phyloP scores from a whole-genome alignment of 2,329 filamentous ascomycete species.

The Claviceps digitariae region DNA sequence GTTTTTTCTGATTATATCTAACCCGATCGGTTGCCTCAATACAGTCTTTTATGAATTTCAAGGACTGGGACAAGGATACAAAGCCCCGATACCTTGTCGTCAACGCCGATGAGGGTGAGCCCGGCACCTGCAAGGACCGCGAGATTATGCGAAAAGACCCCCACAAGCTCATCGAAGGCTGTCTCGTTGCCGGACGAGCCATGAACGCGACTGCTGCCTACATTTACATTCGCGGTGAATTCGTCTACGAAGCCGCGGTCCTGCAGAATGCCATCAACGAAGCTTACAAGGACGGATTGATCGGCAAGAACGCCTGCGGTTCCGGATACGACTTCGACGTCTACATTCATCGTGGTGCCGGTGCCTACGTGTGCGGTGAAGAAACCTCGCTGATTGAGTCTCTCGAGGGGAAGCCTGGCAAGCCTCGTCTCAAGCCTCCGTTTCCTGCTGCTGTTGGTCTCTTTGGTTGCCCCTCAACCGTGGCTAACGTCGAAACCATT shows the following conservation, averaged over 20 bases:
- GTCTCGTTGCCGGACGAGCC: slow-evolving; percentile 84
- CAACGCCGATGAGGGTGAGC: slow-evolving; percentile 97
- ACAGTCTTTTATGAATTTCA: slow-evolving; percentile 99
- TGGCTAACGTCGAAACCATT: slow-evolving; percentile 95
- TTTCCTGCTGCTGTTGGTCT: slow-evolving; percentile 96
- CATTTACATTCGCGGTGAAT: slow-evolving; percentile 98
- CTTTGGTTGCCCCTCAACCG: slow-evolving; percentile 94
- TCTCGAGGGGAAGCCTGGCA: slow-evolving; percentile 94
- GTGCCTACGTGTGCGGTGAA: slow-evolving; percentile 95
- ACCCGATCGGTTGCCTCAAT: background rate
- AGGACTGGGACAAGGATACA: slow-evolving; percentile 95
- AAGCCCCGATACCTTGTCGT: slow-evolving; percentile 95
- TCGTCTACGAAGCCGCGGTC: slow-evolving; percentile 88
- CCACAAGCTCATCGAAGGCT: slow-evolving; percentile 97
- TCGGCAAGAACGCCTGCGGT: slow-evolving; percentile 96
- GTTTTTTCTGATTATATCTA: background rate
- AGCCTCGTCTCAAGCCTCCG: slow-evolving; percentile 95
- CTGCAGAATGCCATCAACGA: slow-evolving; percentile 95
- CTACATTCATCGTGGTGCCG: slow-evolving; percentile 90
- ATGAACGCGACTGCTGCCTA: slow-evolving; percentile 99
- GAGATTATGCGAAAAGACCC: slow-evolving; percentile 99
- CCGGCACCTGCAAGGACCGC: slow-evolving; percentile 97
- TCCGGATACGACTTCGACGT: slow-evolving; percentile 98
- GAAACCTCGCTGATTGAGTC: slow-evolving; percentile 98
- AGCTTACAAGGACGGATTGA: slow-evolving; percentile 84